Evolutionary conservation across 495 filamentous ascomycete genomes (phyloP).

Genomic region (Neurospora discreta): DNA sequence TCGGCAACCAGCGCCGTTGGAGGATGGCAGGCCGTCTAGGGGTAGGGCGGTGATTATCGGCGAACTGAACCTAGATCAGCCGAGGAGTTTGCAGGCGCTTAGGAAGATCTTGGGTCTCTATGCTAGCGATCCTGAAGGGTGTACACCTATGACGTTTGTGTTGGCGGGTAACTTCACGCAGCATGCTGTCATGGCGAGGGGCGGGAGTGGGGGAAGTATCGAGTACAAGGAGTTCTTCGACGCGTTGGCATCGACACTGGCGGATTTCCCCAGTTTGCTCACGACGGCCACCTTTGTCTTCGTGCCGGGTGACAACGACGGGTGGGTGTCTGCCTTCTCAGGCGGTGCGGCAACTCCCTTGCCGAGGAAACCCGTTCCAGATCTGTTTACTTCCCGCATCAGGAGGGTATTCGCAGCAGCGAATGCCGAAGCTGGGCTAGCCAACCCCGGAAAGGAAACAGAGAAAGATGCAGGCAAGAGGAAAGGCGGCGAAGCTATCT

Average conservation of each 20-base stretch:
- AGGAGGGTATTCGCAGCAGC: constrained; percentile 67
- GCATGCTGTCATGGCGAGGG: constrained; percentile 59
- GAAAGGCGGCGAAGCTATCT: constrained; percentile 58
- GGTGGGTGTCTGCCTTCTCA: constrained; percentile 78
- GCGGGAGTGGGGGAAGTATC: constrained; percentile 61
- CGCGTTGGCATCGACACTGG: constrained; percentile 66
- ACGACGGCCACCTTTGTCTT: constrained; percentile 75
- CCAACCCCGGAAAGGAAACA: background rate
- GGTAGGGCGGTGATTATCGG: constrained; percentile 60
- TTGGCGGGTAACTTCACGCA: constrained; percentile 77
- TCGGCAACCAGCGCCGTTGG: constrained; percentile 11
- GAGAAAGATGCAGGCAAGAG: constrained; percentile 36
- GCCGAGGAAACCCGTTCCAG: constrained; percentile 65
- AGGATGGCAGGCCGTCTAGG: constrained; percentile 9
- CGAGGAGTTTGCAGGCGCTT: constrained; percentile 63
- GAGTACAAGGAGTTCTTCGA: constrained; percentile 95
- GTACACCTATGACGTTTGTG: constrained; percentile 66
- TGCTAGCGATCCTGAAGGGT: constrained; percentile 45
- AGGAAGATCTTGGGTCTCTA: constrained; percentile 64
- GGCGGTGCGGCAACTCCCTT: constrained; percentile 67
- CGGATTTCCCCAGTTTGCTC: constrained; percentile 78
- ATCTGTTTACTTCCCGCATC: constrained; percentile 76
- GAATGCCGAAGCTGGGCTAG: constrained; percentile 46
- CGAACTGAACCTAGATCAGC: constrained; percentile 77
- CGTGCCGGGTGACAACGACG: constrained; percentile 91